Evolutionary conservation across 164 flowering plant genomes (phyloP), one percentile per base, ranked within the genome.

Genomic region (Nelumbo lutea): DNA sequence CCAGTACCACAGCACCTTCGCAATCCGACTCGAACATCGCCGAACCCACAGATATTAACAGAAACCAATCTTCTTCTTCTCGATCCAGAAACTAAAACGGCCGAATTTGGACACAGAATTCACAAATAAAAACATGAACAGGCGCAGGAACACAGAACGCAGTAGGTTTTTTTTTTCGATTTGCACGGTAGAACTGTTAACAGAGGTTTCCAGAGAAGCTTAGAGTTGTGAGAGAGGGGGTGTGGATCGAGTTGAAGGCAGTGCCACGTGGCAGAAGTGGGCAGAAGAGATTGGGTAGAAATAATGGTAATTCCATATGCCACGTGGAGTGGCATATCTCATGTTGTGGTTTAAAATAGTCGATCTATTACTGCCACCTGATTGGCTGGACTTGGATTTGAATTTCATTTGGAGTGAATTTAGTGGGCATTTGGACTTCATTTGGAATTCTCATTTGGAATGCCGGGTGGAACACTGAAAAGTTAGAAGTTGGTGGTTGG

Each of bases 21-120:
- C 53, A 63, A 39, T 48, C 61, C 60, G 64, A 41, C 46, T 60
- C 66, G 41, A 70, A 76, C 86, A 85, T 84, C 73, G 78, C 83
- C 79, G 52, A 68, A 55, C 57, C 14, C 57, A n/a, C 15, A 57
- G 38, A 57, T 5, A 14, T 6, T 6, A 66, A 47, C 43, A 38
- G 2, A 68, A 59, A 47, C 27, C 38, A 10, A 46, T 50, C 62
- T 56, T 67, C 51, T 44, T 10, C 39, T 7, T 27, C 41, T 8
- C 51, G 13, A 1, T 5, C 68, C 46, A 67, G 8, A 40, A 11
- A 9, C 11, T 40, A 4, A 40, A 67, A 44, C 43, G 4, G 51
- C 3, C 42, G 9, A 57, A 44, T 27, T 27, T 27, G 3, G 15
- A 9, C 6, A 14, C 46, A 13, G 1, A 27, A 44, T 2, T 44